Percentiles rank a stretch among this genome's conserved stretches.
Conservation (phyloP, 768 basidiomycete genomes). For the Mycena olivaceomarginata region DNA sequence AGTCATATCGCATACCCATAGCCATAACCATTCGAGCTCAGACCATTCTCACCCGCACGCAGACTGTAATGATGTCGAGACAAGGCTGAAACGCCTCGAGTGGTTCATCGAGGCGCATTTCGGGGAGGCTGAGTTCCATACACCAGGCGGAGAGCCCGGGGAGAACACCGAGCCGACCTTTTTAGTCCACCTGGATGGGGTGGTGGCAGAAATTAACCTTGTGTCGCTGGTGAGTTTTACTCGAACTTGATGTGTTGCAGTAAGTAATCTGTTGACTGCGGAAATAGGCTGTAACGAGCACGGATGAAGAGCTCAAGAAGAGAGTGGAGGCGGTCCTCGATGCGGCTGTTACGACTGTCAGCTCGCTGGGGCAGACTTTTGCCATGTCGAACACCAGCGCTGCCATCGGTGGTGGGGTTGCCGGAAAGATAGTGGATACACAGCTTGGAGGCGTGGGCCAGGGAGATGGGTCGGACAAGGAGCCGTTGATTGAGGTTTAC, state of each 20-base stretch:
- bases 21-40: slow-evolving; percentile 65
- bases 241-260: slow-evolving; percentile 13
- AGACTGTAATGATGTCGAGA: slow-evolving; percentile 64
- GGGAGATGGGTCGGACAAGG: slow-evolving; percentile 45
- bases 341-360: slow-evolving; percentile 92
- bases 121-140: slow-evolving; percentile 90
- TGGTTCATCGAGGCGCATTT: slow-evolving; percentile 98
- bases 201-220: slow-evolving; percentile 88
- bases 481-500: slow-evolving; percentile 47
- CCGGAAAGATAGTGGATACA: not conserved
- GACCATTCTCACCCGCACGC: slow-evolving; percentile 79
- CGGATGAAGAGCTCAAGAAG: slow-evolving; percentile 79
- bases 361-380: slow-evolving; percentile 77
- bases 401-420: slow-evolving; percentile 55
- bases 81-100: slow-evolving; percentile 79
- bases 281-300: slow-evolving; percentile 79
- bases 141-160: slow-evolving; percentile 72
- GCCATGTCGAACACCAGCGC: slow-evolving; percentile 63
- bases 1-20: slow-evolving; percentile 60
- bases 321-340: slow-evolving; percentile 92
- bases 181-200: slow-evolving; percentile 88
- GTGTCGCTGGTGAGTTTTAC: slow-evolving; percentile 81
- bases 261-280: slow-evolving; percentile 37
- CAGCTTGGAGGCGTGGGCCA: not conserved
- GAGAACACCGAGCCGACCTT: slow-evolving; percentile 81